These are phyloP conservation scores for Aspergillus calidoustus DNA, from an alignment of 2,329 filamentous ascomycete genomes.

Conservation along the genomic window DNA sequence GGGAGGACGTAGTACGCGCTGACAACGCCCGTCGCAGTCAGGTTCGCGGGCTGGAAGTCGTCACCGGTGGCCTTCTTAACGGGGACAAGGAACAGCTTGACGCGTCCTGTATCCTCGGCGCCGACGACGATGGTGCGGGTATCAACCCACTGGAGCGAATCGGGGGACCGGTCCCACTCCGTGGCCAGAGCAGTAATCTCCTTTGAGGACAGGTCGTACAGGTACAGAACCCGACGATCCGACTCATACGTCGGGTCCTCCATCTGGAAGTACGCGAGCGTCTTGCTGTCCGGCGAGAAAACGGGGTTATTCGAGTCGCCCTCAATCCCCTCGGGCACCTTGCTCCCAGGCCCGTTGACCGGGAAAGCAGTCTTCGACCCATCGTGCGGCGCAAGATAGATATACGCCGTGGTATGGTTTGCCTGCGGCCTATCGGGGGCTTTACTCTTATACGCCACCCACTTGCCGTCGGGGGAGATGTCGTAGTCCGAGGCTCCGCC, in stretches of 20 bases:
- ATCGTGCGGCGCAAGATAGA: slow-evolving; percentile 72
- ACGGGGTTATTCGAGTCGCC: slow-evolving; percentile 66
- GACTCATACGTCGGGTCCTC: slow-evolving; percentile 76
- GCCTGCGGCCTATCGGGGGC: slow-evolving; percentile 46
- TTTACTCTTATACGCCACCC: slow-evolving; percentile 49
- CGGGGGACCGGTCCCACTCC: slow-evolving; percentile 59
- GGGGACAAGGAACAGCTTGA: slow-evolving; percentile 44
- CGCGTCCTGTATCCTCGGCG: slow-evolving; percentile 70
- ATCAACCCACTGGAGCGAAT: slow-evolving; percentile 56
- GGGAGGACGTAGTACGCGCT: slow-evolving; percentile 36
- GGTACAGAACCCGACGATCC: slow-evolving; percentile 64
- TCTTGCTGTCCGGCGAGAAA: slow-evolving; percentile 74
- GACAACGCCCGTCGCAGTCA: slow-evolving; percentile 42
- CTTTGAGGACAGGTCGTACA: slow-evolving; percentile 41
- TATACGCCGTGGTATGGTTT: slow-evolving; percentile 78
- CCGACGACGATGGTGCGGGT: slow-evolving; percentile 70
- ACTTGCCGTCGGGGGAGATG: slow-evolving; percentile 49
- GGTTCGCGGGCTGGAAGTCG: slow-evolving; percentile 40
- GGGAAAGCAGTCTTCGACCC: slow-evolving; percentile 59
- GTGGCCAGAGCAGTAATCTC: slow-evolving; percentile 40
- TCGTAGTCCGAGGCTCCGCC: slow-evolving; percentile 83
- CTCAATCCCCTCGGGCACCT: slow-evolving; percentile 57
- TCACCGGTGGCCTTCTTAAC: slow-evolving; percentile 35
- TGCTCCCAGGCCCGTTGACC: slow-evolving; percentile 47
- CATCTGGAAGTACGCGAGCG: slow-evolving; percentile 81